These are phyloP conservation scores for Pythium grandisporangium DNA, from an alignment of 352 stramenopile species.

Conservation along the genomic window DNA sequence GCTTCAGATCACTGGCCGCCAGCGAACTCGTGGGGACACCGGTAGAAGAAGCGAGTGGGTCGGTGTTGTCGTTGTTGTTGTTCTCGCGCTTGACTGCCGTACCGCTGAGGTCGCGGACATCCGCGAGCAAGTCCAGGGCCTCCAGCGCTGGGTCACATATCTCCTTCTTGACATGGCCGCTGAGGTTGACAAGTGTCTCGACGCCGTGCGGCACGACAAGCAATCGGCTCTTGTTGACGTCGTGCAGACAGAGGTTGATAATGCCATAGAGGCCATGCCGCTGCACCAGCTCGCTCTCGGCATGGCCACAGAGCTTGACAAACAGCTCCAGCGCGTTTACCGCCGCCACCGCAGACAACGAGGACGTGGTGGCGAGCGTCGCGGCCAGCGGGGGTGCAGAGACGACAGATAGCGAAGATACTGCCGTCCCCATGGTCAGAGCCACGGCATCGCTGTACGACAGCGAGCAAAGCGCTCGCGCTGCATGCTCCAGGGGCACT, in stretches of 20 bases:
- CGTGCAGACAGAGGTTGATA: slow-evolving; percentile 81
- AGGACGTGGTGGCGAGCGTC: slow-evolving; percentile 1
- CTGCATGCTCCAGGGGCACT: slow-evolving; percentile 47
- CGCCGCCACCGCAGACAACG: not conserved
- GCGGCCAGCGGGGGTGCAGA: no score
- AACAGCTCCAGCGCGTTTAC: slow-evolving; percentile 38
- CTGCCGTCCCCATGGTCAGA: slow-evolving; percentile 31
- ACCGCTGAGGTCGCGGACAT: slow-evolving; percentile 43
- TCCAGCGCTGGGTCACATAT: slow-evolving; percentile 60
- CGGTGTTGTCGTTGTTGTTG: slow-evolving; percentile 16
- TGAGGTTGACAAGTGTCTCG: slow-evolving; percentile 74
- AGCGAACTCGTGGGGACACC: slow-evolving; percentile 15
- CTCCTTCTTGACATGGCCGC: slow-evolving; percentile 44
- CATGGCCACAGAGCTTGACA: slow-evolving; percentile 26
- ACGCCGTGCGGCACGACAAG: slow-evolving; percentile 64
- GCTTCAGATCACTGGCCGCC: slow-evolving; percentile 44
- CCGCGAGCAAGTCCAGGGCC: slow-evolving; percentile 66
- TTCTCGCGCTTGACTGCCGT: no score
- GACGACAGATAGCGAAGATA: no score
- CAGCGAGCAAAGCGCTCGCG: slow-evolving; percentile 66
- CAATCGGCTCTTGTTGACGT: slow-evolving; percentile 71
- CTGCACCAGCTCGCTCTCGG: slow-evolving; percentile 28
- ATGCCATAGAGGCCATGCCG: slow-evolving; percentile 59
- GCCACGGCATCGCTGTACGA: slow-evolving; percentile 81
- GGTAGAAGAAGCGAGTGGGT: slow-evolving; percentile 5